Base-by-base conservation (phyloP, 192 early-diverging fungal species). In the Gonapodya sp. region DNA sequence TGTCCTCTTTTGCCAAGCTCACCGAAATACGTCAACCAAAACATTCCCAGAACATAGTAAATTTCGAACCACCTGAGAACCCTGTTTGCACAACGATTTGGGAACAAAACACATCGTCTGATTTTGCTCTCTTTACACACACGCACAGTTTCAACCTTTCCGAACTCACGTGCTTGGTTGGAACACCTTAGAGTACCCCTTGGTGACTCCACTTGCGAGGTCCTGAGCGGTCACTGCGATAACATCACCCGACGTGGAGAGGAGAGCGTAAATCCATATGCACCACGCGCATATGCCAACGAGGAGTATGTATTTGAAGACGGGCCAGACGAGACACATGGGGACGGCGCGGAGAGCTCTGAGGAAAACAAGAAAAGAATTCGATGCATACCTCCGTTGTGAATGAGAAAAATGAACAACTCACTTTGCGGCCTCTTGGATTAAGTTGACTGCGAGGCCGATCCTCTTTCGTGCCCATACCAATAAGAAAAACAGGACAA, bases 401-500 rank as follows among this genome's bases (percentile, higher is more conserved):
- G 24, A 64, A 24, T 64, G 8, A 24, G 8, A 16, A 24, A 64
- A 64, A 24, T 16, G 46, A 24, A 16, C 46, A 64, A 64, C 46
- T 64, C 46, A 64, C 1, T 35, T 33, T 0, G 82, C 36, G 0
- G 89, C 82, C 36, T 89, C 87, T 73, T 88, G 87, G 82, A 91
- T 83, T 80, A 91, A 82, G 34, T 83, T 74, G 30, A 87, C 82
- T 0, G 89, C 89, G 73, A 91, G 86, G 0, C 83, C 77, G 73
- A 91, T 90, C 16, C 89, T 83, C 30, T 86, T 85, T 35, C 79
- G 33, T 84, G 88, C 64, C 64, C 82, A 84, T 24, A 89, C 81
- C 0, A 86, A 85, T 36, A 91, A 72, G 0, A 89, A n/a, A 34
- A 89, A 72, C 31, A 88, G 34, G 18, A 89, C 75, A 0, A 84